phyloP scores from a whole-genome alignment of 768 basidiomycete genomes.

The Trametes gibbosa region DNA sequence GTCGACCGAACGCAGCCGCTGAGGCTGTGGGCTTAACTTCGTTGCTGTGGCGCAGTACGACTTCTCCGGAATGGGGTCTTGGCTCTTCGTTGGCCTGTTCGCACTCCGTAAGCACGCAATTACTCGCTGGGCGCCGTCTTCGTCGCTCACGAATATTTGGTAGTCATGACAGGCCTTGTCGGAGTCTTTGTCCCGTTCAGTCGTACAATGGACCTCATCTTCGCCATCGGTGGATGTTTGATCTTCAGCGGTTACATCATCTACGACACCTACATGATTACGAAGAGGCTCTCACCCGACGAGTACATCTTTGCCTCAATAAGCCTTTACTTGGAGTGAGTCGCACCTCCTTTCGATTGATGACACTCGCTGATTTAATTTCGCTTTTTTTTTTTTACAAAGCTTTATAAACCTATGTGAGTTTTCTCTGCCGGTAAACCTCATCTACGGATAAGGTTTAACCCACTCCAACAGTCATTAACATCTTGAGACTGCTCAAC shows the following conservation, averaged over 20 bases:
- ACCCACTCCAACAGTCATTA: conserved; percentile 56
- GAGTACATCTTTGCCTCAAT: conserved; percentile 92
- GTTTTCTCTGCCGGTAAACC: conserved; percentile 29
- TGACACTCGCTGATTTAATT: conserved; percentile 17
- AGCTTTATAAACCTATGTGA: conserved; percentile 87
- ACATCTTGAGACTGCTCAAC: conserved; percentile 80
- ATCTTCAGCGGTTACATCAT: conserved; percentile 90
- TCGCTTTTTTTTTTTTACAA: conserved; percentile 16
- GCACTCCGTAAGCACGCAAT: conserved; percentile 57
- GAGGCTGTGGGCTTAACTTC: no score
- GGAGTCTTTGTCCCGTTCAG: conserved; percentile 86
- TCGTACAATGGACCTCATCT: conserved; percentile 76
- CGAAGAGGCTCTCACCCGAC: conserved; percentile 84
- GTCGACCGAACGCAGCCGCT: conserved; percentile 7
- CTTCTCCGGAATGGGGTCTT: conserved; percentile 90
- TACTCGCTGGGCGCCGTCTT: no score
- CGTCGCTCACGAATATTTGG: neutral
- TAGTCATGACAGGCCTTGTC: conserved; percentile 80
- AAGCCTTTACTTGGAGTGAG: conserved; percentile 91
- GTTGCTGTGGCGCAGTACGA: conserved; percentile 62
- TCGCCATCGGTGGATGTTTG: conserved; percentile 73
- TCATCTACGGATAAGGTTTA: neutral
- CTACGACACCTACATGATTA: conserved; percentile 90
- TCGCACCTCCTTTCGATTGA: conserved; percentile 20
- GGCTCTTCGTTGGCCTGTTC: conserved; percentile 81